These are phyloP conservation scores for Millerozyma acaciae DNA, from an alignment of 805 yeast species.

Conservation along the genomic window DNA sequence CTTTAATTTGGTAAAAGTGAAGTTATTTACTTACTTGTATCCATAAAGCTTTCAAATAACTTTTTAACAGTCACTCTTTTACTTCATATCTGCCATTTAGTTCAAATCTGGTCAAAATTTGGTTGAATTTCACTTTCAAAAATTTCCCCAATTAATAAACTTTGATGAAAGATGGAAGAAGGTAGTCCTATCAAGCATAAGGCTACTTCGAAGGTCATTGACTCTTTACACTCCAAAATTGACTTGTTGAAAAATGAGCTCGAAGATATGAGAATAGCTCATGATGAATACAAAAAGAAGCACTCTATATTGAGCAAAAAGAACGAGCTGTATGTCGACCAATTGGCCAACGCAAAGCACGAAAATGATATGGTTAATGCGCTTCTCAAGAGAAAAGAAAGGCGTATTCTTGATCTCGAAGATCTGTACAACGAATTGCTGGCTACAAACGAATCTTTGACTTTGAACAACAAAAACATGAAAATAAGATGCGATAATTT, in stretches of 20 bases:
- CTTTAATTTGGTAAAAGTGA: no score
- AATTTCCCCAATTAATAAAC: not conserved
- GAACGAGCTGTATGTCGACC: constrained; percentile 56
- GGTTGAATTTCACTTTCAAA: not conserved
- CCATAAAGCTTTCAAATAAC: no score
- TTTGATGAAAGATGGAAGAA: constrained; percentile 15
- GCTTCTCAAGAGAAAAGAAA: constrained; percentile 63
- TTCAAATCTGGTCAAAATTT: not conserved
- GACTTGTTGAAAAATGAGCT: constrained; percentile 44
- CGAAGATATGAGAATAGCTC: constrained; percentile 33
- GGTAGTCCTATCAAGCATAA: constrained; percentile 18
- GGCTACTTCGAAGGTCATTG: constrained; percentile 41
- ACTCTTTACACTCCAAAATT: constrained; percentile 47
- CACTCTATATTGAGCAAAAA: constrained; percentile 43
- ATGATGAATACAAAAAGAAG: constrained; percentile 51
- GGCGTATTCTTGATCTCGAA: constrained; percentile 66
- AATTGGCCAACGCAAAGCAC: constrained; percentile 66
- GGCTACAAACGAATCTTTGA: constrained; percentile 45
- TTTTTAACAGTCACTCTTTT: no score
- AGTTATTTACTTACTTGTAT: no score
- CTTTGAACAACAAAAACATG: constrained; percentile 47
- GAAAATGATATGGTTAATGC: constrained; percentile 74
- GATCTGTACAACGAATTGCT: constrained; percentile 46
- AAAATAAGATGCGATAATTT: constrained; percentile 47
- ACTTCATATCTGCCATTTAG: no score